Evolutionary conservation across 768 basidiomycete genomes (phyloP).

Genomic region (Naganishia friedmannii): DNA sequence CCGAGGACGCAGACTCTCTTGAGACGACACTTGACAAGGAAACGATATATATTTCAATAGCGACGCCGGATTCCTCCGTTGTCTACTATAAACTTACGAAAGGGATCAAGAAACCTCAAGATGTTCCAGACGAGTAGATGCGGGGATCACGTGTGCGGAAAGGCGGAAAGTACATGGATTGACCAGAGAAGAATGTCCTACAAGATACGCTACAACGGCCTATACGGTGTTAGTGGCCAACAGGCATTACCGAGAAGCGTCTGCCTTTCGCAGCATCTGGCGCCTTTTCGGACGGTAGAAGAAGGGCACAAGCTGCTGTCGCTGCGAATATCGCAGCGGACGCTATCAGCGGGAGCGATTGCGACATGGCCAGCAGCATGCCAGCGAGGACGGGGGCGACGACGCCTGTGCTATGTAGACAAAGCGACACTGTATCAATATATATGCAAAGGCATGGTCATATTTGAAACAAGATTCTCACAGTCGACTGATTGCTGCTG

Average conservation of each 20-base stretch:
- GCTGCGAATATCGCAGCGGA: conserved; percentile 43
- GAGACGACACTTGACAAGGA: conserved; percentile 39
- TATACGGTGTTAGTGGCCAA: neutral
- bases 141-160: neutral
- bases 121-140: conserved; percentile 49
- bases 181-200: neutral
- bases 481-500: conserved; percentile 49
- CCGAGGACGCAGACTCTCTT: conserved; percentile 6
- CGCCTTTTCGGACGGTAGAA: conserved; percentile 46
- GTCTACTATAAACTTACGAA: conserved; percentile 50
- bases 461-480: conserved; percentile 28
- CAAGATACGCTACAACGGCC: neutral
- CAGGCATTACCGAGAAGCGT: neutral
- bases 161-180: neutral
- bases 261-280: conserved; percentile 26
- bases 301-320: conserved; percentile 44
- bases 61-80: conserved; percentile 46
- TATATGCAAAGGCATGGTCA: neutral
- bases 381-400: conserved; percentile 48
- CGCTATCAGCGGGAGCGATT: conserved; percentile 43
- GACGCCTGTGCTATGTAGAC: conserved; percentile 41
- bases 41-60: conserved; percentile 47
- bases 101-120: conserved; percentile 51
- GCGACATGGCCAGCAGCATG: conserved; percentile 40
- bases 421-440: neutral